Percentiles rank a stretch among this genome's conserved stretches.
Conservation (phyloP, 2,329 filamentous ascomycete genomes). For the Neopestalotiopsis sp. region DNA sequence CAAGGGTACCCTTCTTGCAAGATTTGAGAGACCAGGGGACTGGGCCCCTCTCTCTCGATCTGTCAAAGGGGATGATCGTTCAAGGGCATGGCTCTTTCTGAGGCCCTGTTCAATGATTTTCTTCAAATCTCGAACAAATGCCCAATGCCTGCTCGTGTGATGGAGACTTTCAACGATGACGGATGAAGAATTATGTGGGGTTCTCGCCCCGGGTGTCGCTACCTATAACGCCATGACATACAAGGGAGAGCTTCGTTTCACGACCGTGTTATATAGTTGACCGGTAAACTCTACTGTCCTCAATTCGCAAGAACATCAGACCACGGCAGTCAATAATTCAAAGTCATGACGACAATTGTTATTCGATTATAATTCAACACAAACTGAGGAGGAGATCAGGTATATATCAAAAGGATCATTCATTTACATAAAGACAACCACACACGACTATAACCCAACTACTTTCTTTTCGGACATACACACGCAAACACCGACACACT, state of each 20-base stretch:
- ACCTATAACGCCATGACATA: neutral
- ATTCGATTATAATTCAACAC: neutral
- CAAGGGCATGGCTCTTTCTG: neutral
- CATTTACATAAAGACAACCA: neutral
- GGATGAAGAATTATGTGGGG: neutral
- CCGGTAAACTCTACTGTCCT: conserved; percentile 1
- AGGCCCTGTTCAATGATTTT: neutral
- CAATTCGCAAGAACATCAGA: neutral
- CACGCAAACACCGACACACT: neutral
- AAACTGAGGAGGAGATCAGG: neutral
- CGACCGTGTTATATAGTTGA: neutral
- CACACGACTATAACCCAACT: neutral
- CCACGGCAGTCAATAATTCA: neutral
- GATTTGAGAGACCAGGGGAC: neutral
- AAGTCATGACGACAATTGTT: neutral
- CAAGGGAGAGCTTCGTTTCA: neutral
- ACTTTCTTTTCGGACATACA: neutral
- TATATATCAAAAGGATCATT: neutral
- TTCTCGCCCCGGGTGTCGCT: neutral
- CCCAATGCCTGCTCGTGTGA: neutral
- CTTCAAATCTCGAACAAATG: neutral
- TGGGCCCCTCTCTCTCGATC: neutral
- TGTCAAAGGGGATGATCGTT: neutral
- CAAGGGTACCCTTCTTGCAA: neutral
- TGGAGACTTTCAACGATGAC: neutral